Evolutionary conservation across 306 rosid genomes (phyloP).

Genomic region (Dalbergia cochinchinensis): DNA sequence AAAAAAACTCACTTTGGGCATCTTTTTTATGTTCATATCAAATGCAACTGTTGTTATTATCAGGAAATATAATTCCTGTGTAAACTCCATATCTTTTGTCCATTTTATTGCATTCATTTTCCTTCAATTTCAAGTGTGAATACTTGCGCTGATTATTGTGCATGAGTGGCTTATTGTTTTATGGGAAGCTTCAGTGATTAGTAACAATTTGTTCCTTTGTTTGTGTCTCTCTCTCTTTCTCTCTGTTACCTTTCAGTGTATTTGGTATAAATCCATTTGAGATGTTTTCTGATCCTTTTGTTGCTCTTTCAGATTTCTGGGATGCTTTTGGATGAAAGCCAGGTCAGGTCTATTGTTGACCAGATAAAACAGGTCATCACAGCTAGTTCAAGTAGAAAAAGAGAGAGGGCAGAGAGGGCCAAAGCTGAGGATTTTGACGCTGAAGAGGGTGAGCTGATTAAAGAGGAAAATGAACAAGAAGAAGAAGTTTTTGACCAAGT

Average conservation of each 20-base stretch:
- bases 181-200: neutral
- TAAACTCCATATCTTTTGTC: neutral
- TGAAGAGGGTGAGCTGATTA: conserved; percentile 88
- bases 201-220: neutral
- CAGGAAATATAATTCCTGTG: neutral
- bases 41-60: neutral
- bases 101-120: neutral
- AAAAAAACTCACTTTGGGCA: neutral
- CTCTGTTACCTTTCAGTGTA: conserved; percentile 2
- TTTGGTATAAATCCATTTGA: conserved; percentile 14
- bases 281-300: conserved; percentile 22
- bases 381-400: conserved; percentile 92
- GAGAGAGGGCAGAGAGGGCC: conserved; percentile 86
- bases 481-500: conserved; percentile 99
- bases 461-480: conserved; percentile 99
- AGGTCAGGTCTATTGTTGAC: conserved; percentile 84
- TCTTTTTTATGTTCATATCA: neutral
- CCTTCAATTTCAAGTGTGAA: neutral
- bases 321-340: conserved; percentile 86
- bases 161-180: conserved; percentile 5
- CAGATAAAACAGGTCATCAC: conserved; percentile 95
- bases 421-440: conserved; percentile 98
- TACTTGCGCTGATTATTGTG: conserved; percentile 13
- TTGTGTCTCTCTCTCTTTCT: neutral
- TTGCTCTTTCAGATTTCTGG: conserved; percentile 75